A percentile compares a stretch with the other conserved stretches of the same genome.
Conservation (phyloP, 2,329 filamentous ascomycete genomes). For the Metarhizium humberi region DNA sequence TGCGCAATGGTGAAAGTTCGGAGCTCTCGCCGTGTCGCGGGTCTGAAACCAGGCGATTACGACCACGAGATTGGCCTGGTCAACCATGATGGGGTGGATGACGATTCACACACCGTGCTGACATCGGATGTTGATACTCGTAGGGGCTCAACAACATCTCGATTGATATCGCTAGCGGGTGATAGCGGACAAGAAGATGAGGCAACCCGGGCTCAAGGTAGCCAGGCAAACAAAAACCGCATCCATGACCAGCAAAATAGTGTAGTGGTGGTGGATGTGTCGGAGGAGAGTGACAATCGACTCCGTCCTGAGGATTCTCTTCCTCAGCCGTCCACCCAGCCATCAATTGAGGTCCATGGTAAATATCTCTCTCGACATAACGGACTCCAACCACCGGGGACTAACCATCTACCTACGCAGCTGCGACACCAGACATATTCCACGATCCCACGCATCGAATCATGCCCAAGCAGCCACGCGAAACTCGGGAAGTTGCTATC, state of each 20-base stretch:
- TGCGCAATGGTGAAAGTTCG: conserved; percentile 25
- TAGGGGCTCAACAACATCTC: conserved; percentile 7
- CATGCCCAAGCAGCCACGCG: conserved; percentile 20
- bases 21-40: conserved; percentile 45
- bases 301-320: conserved; percentile 1
- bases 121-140: conserved; percentile 1
- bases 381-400: not conserved
- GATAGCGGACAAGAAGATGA: not conserved
- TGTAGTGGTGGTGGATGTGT: not conserved
- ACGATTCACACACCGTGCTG: conserved; percentile 14
- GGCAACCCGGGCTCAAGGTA: not conserved
- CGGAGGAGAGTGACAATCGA: conserved; percentile 1
- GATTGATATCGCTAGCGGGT: conserved; percentile 6
- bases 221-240: not conserved
- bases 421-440: conserved; percentile 19
- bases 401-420: conserved; percentile 10
- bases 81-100: conserved; percentile 34
- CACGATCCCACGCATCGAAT: conserved; percentile 21
- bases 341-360: conserved; percentile 26
- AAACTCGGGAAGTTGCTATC: conserved; percentile 49
- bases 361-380: not conserved
- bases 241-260: not conserved
- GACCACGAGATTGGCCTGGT: conserved; percentile 64
- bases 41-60: conserved; percentile 51
- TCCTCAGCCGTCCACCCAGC: conserved; percentile 14